Evolutionary conservation across 2,329 filamentous ascomycete genomes (phyloP).

Genomic region (Pyricularia sp.): DNA sequence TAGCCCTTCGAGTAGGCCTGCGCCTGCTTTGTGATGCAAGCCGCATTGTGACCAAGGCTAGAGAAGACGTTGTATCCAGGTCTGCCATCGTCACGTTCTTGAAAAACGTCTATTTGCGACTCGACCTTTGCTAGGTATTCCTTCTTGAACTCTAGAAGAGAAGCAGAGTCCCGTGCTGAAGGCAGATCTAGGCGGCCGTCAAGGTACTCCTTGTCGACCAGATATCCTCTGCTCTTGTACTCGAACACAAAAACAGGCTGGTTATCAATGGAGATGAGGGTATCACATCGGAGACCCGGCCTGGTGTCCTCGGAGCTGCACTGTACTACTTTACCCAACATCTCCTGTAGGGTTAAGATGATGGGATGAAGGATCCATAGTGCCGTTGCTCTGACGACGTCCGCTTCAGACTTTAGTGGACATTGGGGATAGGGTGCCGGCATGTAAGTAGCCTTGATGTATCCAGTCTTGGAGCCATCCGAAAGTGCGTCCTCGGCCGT

Average conservation of each 20-base stretch:
- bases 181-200: background rate
- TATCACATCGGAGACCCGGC: background rate
- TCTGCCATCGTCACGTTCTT: too few relatives aligned
- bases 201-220: background rate
- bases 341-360: background rate
- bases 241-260: background rate
- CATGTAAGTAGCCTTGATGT: background rate
- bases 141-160: background rate
- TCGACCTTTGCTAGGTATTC: background rate
- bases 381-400: background rate
- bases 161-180: too few relatives aligned
- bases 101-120: too few relatives aligned
- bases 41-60: background rate
- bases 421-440: background rate
- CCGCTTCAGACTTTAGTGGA: background rate
- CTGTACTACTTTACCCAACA: background rate
- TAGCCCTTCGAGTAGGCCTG: background rate
- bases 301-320: too few relatives aligned
- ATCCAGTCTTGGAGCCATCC: background rate
- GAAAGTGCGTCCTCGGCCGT: background rate
- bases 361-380: background rate
- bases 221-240: background rate
- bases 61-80: background rate
- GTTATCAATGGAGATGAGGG: background rate
- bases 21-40: background rate